These are phyloP conservation scores for Mortierella sp. DNA, from an alignment of 371 early-diverging fungal genomes.

Conservation along the genomic window DNA sequence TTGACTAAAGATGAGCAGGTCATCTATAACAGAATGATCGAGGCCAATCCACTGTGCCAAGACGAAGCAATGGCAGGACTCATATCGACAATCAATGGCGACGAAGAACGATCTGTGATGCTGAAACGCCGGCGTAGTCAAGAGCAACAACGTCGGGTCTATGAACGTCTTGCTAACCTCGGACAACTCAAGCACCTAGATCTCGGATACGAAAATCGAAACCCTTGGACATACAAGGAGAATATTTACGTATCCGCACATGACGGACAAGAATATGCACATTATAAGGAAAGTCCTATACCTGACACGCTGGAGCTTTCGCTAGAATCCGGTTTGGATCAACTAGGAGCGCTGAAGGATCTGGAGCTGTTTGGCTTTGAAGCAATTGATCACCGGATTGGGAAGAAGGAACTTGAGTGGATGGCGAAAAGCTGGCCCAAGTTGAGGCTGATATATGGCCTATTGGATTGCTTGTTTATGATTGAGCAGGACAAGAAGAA, in stretches of 20 bases:
- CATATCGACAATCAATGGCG: neutral
- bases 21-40: neutral
- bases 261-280: too few species aligned
- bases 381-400: neutral
- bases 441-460: constrained; percentile 6
- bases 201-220: constrained; percentile 2
- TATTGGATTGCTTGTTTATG: neutral
- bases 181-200: constrained; percentile 9
- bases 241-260: too few species aligned
- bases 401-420: constrained; percentile 5
- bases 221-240: too few species aligned
- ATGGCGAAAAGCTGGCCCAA: constrained; percentile 13
- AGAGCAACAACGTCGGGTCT: constrained; percentile 8
- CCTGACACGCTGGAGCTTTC: constrained; percentile 5
- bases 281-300: too few species aligned
- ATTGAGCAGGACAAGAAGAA: constrained; percentile 1
- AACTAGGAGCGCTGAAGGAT: constrained; percentile 1
- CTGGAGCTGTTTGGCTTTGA: constrained; percentile 6
- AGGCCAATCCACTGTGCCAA: too few species aligned
- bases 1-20: neutral
- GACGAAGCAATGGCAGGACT: neutral
- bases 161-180: constrained; percentile 6
- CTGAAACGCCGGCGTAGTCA: neutral
- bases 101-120: neutral
- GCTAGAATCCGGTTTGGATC: constrained; percentile 2